Evolutionary conservation across 257 asterid genomes (phyloP), one percentile per base, ranked within the genome.

Genomic region (Pogostemon cablin): DNA sequence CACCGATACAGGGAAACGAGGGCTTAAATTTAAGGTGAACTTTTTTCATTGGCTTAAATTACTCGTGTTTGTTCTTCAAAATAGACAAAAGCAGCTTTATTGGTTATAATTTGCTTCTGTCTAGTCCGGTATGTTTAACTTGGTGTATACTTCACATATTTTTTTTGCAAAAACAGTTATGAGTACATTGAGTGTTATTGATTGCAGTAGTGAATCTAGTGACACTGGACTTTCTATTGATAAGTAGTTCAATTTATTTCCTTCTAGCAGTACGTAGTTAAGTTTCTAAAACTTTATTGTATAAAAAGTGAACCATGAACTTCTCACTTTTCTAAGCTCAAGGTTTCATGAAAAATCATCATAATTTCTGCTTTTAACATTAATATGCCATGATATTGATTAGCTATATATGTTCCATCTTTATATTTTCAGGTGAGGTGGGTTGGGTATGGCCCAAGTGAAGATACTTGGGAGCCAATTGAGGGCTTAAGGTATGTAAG

Each of bases 391-490:
- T 9, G 48, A 25, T 48, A 39, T 43, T 38, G 25, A 61, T 66
- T 9, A 65, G 53, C 48, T 43, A 40, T 68, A 44, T 41, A 39
- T 59, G 73, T 25, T 25, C 65, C 32, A 69, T 50, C 48, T 62
- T 68, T 48, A 71, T 66, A 62, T 44, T 62, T 78, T 67, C 59
- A 83, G 88, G 83, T 83, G 76, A 78, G 88, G 3, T 83, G 88
- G 88, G 60, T 66, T 47, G 88, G 88, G 66, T 83, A 83, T 76
- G 80, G 81, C 57, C 80, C 84, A 57, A 55, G 72, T 42, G 82
- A 81, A 12, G 88, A 83, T 72, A 83, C 88, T 46, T 83, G 88
- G 88, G 88, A 83, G 74, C 81, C 88, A 67, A 60, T 81, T 71
- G 68, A 74, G 63, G 38, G 62, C 59, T 68, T 83, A 71, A 63